phyloP scores from a whole-genome alignment of 2,329 filamentous ascomycete species.

The Lachnellula suecica region DNA sequence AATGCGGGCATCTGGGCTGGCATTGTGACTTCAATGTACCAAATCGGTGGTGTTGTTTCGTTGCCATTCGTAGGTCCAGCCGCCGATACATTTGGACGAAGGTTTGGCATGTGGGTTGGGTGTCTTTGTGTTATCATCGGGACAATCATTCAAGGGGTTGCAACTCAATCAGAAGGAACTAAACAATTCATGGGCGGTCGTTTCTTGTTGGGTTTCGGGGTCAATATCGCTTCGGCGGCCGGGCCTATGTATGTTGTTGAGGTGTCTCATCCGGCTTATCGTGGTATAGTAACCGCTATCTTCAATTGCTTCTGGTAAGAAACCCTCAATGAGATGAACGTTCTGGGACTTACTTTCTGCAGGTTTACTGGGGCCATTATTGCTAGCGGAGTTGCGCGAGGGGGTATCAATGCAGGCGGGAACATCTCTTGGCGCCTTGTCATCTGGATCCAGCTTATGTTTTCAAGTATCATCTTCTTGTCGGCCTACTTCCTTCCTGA shows the following conservation, averaged over 20 bases:
- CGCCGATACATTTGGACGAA: slow-evolving; percentile 47
- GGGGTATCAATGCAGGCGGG: slow-evolving; percentile 41
- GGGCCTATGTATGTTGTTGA: slow-evolving; percentile 49
- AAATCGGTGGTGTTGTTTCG: slow-evolving; percentile 48
- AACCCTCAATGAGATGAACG: slow-evolving; percentile 19
- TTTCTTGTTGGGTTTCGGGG: slow-evolving; percentile 60
- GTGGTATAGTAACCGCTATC: slow-evolving; percentile 40
- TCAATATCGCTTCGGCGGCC: slow-evolving; percentile 45
- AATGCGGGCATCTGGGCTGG: slow-evolving; percentile 48
- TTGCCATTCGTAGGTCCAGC: slow-evolving; percentile 46
- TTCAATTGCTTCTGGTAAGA: slow-evolving; percentile 31
- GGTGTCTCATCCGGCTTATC: slow-evolving; percentile 45
- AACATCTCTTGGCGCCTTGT: slow-evolving; percentile 51
- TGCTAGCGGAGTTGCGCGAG: slow-evolving; percentile 53
- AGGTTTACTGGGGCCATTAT: slow-evolving; percentile 52
- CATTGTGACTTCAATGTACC: slow-evolving; percentile 51
- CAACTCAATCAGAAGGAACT: slow-evolving; percentile 32
- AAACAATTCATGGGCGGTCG: slow-evolving; percentile 54
- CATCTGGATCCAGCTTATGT: slow-evolving; percentile 47
- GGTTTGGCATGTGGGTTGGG: slow-evolving; percentile 47
- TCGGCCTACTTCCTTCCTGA: slow-evolving; percentile 57
- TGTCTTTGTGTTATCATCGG: slow-evolving; percentile 44
- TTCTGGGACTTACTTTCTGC: slow-evolving; percentile 21
- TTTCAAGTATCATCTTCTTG: slow-evolving; percentile 44
- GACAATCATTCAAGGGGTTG: slow-evolving; percentile 43